phyloP scores from a whole-genome alignment of 2,329 filamentous ascomycete species.

The Cephalotrichum gorgonifer region DNA sequence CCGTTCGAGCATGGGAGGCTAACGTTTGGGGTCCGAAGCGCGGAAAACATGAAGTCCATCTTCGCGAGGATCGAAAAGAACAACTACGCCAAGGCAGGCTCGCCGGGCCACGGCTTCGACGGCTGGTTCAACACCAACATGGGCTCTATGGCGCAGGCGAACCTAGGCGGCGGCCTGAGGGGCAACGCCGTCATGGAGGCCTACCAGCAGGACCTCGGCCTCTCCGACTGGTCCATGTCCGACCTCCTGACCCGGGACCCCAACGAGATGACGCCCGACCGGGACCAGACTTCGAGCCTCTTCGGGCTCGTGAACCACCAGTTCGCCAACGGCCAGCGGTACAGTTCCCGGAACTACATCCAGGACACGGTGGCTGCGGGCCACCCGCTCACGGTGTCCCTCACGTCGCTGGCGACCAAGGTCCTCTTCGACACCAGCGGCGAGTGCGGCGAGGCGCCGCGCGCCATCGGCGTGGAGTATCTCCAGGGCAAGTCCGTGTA shows the following conservation, averaged over 20 bases:
- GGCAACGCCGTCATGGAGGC: conserved; percentile 9
- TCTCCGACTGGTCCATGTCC: conserved; percentile 2
- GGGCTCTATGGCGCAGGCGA: conserved; percentile 6
- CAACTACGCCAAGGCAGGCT: conserved; percentile 25
- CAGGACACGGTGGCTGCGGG: conserved; percentile 6
- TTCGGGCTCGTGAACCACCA: conserved; percentile 16
- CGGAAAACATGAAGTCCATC: conserved; percentile 28
- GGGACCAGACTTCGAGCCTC: conserved; percentile 16
- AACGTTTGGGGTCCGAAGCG: conserved; percentile 2
- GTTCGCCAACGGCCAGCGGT: conserved; percentile 16
- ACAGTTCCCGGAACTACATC: conserved; percentile 18
- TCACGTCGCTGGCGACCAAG: conserved; percentile 22
- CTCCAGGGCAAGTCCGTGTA: conserved; percentile 12
- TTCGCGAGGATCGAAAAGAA: conserved; percentile 31
- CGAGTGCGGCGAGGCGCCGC: conserved; percentile 10
- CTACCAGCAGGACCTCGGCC: conserved; percentile 13
- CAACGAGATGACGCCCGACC: conserved; percentile 10
- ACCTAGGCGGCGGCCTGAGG: conserved; percentile 5
- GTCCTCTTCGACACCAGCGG: conserved; percentile 22
- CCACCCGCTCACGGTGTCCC: conserved; percentile 10
- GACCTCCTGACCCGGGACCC: conserved; percentile 8
- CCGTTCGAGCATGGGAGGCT: background rate
- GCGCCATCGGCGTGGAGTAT: conserved; percentile 28
- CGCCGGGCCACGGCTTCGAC: conserved; percentile 28
- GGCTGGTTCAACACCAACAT: conserved; percentile 23